Percentiles rank a stretch among this genome's conserved stretches.
Conservation (phyloP, 177 flowering plant genomes). For the Vitis hybrid region DNA sequence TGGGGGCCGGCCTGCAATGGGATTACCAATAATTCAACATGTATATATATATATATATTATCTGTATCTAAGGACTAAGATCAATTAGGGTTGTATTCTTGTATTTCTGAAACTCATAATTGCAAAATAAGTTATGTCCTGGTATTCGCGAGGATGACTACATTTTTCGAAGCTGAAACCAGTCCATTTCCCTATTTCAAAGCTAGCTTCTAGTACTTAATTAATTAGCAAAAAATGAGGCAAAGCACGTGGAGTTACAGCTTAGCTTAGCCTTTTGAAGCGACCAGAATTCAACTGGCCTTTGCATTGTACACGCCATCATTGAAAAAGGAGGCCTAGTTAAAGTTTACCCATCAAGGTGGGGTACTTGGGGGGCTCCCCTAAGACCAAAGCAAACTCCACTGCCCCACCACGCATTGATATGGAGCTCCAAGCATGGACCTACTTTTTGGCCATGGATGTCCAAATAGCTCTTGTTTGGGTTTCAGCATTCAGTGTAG, state of each 20-base stretch:
- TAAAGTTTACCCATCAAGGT: not conserved
- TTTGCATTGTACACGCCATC: not conserved
- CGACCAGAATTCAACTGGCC: constrained; percentile 2
- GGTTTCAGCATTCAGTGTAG: too few relatives aligned
- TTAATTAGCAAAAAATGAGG: not conserved
- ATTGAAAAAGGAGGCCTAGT: not conserved
- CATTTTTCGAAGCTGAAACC: constrained; percentile 9
- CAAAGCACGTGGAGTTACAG: constrained; percentile 9
- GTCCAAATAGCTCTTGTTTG: too few relatives aligned
- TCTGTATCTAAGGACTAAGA: not conserved
- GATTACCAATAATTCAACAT: not conserved
- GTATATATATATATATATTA: not conserved
- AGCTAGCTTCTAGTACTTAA: not conserved
- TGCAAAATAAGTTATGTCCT: not conserved
- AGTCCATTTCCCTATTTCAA: constrained; percentile 1
- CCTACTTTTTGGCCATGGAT: not conserved
- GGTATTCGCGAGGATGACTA: constrained; percentile 5
- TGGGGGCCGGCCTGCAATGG: not conserved
- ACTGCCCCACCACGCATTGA: not conserved
- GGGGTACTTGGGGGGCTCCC: not conserved
- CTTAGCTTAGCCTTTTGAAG: not conserved
- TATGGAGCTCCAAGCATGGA: not conserved
- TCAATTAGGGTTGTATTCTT: not conserved
- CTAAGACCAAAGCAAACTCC: not conserved
- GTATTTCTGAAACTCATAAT: too few relatives aligned